Evolutionary conservation across 768 basidiomycete species (phyloP).

Genomic region (Hypsizygus marmoreus): DNA sequence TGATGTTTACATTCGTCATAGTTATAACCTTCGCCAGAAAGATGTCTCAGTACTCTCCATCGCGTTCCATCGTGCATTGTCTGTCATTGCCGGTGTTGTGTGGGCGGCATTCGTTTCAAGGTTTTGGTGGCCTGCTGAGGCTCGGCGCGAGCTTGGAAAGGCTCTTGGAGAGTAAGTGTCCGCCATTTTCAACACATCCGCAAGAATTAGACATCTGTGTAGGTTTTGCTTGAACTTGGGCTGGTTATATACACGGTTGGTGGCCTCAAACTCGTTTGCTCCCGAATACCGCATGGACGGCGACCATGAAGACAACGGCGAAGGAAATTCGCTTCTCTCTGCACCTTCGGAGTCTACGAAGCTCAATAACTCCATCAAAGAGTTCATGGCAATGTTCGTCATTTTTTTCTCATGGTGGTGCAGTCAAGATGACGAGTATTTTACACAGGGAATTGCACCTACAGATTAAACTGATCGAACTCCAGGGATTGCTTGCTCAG

Average conservation of each 20-base stretch:
- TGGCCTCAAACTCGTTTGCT: conserved; percentile 80
- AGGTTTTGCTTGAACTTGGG: conserved; percentile 94
- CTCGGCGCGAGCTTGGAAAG: conserved; percentile 81
- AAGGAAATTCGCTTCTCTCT: conserved; percentile 29
- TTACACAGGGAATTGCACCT: conserved; percentile 85
- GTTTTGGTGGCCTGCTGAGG: conserved; percentile 96
- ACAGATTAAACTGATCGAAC: conserved; percentile 85
- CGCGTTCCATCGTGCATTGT: conserved; percentile 73
- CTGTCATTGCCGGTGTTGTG: conserved; percentile 84
- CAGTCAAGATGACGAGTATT: neutral
- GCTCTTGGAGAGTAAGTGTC: conserved; percentile 77
- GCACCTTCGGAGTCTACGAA: conserved; percentile 39
- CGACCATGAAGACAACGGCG: conserved; percentile 27
- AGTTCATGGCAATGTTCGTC: conserved; percentile 91
- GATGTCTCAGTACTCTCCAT: conserved; percentile 64
- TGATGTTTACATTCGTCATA: conserved; percentile 27
- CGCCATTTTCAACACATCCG: neutral
- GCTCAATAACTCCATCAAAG: conserved; percentile 66
- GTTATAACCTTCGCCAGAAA: conserved; percentile 77
- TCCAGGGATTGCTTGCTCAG: conserved; percentile 84
- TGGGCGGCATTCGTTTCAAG: conserved; percentile 89
- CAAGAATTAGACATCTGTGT: conserved; percentile 5
- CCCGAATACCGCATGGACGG: conserved; percentile 42
- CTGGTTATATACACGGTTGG: conserved; percentile 92
- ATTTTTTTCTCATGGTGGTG: neutral